phyloP scores from a whole-genome alignment of 371 early-diverging fungal species.

The Mortierella sp. region DNA sequence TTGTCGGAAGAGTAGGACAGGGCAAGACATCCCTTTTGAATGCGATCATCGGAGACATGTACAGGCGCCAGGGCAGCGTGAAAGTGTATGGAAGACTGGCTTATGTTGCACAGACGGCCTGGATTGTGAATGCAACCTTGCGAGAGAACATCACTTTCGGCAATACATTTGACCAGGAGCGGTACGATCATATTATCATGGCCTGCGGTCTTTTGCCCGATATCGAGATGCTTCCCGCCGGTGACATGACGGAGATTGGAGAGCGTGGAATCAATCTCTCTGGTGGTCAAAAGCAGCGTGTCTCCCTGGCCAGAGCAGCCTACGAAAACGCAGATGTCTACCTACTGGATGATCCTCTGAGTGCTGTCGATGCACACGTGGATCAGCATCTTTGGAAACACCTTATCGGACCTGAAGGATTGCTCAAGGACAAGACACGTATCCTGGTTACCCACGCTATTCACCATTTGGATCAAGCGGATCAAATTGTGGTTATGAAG shows the following conservation, averaged over 20 bases:
- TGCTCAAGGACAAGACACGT: constrained; percentile 67
- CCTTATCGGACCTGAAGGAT: constrained; percentile 64
- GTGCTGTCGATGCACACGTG: constrained; percentile 87
- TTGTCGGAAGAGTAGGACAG: constrained; percentile 61
- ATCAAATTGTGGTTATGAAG: constrained; percentile 65
- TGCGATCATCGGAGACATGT: constrained; percentile 60
- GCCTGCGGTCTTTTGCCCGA: constrained; percentile 68
- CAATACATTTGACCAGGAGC: constrained; percentile 52
- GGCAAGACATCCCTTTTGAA: constrained; percentile 60
- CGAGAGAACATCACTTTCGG: constrained; percentile 68
- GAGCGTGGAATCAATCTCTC: constrained; percentile 67
- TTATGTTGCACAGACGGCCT: constrained; percentile 63
- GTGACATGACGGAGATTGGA: constrained; percentile 70
- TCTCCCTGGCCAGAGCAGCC: constrained; percentile 64
- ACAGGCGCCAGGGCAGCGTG: constrained; percentile 52
- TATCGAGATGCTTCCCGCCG: constrained; percentile 69
- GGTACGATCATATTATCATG: constrained; percentile 62
- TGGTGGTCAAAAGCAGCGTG: constrained; percentile 69
- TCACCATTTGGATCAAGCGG: constrained; percentile 55
- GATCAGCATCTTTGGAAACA: constrained; percentile 54
- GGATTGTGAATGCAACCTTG: constrained; percentile 65
- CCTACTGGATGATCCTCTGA: constrained; percentile 82
- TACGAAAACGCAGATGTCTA: constrained; percentile 66
- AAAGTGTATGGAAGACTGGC: constrained; percentile 57
- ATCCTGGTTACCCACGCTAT: constrained; percentile 61